A percentile compares a stretch with the other conserved stretches of the same genome.
phyloP scores from a whole-genome alignment of 1,284 basidiomycete species.

The Pseudomicrostroma phylloplanum region DNA sequence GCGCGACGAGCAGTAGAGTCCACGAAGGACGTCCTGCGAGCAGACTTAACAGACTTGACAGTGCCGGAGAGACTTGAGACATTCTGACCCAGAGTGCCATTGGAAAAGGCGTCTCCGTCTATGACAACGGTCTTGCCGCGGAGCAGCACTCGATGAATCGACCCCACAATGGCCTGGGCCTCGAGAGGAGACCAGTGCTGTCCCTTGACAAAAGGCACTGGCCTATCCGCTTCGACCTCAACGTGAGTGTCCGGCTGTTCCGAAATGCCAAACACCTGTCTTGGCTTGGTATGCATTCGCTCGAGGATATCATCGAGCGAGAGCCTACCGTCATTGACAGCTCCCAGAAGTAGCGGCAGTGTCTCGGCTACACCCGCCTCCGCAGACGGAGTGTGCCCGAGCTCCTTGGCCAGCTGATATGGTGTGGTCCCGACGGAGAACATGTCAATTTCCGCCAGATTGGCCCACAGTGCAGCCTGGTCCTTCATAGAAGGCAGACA shows the following conservation, averaged over 20 bases:
- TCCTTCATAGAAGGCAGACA: constrained; percentile 72
- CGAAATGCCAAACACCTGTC: constrained; percentile 81
- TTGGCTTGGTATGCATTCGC: constrained; percentile 83
- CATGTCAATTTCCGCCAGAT: constrained; percentile 76
- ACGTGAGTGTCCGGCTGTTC: constrained; percentile 68
- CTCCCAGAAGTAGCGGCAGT: constrained; percentile 77
- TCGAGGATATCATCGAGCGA: constrained; percentile 74
- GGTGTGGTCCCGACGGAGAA: constrained; percentile 85
- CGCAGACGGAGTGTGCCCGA: constrained; percentile 63
- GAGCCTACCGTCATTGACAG: constrained; percentile 72
- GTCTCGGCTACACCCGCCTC: constrained; percentile 81
- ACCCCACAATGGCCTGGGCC: constrained; percentile 63
- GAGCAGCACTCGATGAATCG: constrained; percentile 82
- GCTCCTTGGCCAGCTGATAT: constrained; percentile 67
- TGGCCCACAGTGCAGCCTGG: constrained; percentile 80
- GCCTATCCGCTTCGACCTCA: constrained; percentile 84
- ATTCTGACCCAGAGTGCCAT: constrained; percentile 67
- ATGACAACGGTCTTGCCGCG: constrained; percentile 86
- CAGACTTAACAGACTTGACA: constrained; percentile 14
- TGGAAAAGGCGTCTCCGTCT: constrained; percentile 69
- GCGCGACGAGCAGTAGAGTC: constrained; percentile 20
- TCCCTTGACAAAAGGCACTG: constrained; percentile 58
- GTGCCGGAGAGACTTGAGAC: constrained; percentile 62
- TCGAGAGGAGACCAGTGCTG: constrained; percentile 79
- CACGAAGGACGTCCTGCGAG: constrained; percentile 14